phyloP scores from a whole-genome alignment of 169 alveolate species.

The Plasmodium billcollinsi region DNA sequence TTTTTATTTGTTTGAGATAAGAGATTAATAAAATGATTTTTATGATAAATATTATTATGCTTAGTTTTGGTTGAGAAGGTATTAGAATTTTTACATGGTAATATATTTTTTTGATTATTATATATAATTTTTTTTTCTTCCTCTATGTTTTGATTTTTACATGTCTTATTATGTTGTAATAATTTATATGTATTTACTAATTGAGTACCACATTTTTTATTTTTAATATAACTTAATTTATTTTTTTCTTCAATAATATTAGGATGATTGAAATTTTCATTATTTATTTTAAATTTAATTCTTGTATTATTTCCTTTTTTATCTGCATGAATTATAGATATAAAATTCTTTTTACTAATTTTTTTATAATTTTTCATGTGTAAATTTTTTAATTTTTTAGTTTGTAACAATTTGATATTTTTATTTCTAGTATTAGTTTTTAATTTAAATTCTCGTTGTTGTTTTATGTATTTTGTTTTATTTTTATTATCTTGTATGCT shows the following conservation, averaged over 20 bases:
- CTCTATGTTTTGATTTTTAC: no score
- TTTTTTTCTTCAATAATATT: neutral
- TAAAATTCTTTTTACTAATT: slow-evolving; percentile 5
- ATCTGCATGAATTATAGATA: slow-evolving; percentile 21
- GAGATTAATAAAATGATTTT: no score
- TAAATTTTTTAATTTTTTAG: slow-evolving; percentile 20
- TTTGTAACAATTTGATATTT: slow-evolving; percentile 54
- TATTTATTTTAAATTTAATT: slow-evolving; percentile 46
- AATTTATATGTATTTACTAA: no score
- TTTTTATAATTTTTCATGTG: no score
- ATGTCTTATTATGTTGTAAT: no score
- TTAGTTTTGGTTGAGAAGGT: no score
- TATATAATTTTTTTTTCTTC: no score
- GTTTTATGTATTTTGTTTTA: slow-evolving; percentile 41
- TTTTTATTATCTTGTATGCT: slow-evolving; percentile 32
- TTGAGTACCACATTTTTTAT: no score
- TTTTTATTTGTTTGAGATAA: neutral
- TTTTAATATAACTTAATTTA: no score
- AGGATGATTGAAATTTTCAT: neutral
- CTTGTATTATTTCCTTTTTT: slow-evolving; percentile 11
- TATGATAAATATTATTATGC: no score
- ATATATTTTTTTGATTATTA: no score
- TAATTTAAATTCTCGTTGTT: slow-evolving; percentile 23
- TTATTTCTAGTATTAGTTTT: slow-evolving; percentile 51
- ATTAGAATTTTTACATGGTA: no score